phyloP scores from a whole-genome alignment of 345 rosid species.

The Gossypium thurberi region DNA sequence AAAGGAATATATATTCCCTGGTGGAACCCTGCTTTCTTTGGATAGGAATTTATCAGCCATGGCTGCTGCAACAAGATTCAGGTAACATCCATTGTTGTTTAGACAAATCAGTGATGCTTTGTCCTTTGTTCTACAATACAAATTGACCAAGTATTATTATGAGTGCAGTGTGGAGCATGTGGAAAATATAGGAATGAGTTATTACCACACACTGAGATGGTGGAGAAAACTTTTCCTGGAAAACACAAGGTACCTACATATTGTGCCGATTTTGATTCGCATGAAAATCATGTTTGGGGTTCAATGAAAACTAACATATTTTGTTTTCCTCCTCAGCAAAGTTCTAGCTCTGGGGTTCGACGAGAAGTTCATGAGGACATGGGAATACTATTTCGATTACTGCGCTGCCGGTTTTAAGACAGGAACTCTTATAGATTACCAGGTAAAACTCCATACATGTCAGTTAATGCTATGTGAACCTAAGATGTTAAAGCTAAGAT shows the following conservation, averaged over 20 bases:
- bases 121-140: background rate
- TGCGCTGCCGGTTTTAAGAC: slow-evolving; percentile 83
- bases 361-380: slow-evolving; percentile 68
- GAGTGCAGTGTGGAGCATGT: slow-evolving; percentile 69
- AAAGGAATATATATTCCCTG: slow-evolving; percentile 90
- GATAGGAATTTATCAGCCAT: slow-evolving; percentile 65
- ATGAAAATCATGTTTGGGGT: background rate
- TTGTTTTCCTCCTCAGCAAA: background rate
- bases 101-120: background rate
- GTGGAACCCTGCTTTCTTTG: slow-evolving; percentile 73
- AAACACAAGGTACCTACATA: slow-evolving; percentile 39
- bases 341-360: slow-evolving; percentile 52
- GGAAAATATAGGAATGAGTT: slow-evolving; percentile 80
- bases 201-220: slow-evolving; percentile 56
- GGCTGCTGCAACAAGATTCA: slow-evolving; percentile 66
- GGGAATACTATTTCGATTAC: slow-evolving; percentile 94
- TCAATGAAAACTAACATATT: background rate
- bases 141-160: background rate
- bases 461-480: background rate
- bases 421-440: slow-evolving; percentile 57
- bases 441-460: slow-evolving; percentile 27
- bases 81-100: slow-evolving; percentile 31
- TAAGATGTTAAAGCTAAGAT: background rate
- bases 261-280: background rate
- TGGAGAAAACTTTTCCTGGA: slow-evolving; percentile 80